Base-by-base conservation (phyloP, 352 stramenopile species). In the Aphanomyces astaci region DNA sequence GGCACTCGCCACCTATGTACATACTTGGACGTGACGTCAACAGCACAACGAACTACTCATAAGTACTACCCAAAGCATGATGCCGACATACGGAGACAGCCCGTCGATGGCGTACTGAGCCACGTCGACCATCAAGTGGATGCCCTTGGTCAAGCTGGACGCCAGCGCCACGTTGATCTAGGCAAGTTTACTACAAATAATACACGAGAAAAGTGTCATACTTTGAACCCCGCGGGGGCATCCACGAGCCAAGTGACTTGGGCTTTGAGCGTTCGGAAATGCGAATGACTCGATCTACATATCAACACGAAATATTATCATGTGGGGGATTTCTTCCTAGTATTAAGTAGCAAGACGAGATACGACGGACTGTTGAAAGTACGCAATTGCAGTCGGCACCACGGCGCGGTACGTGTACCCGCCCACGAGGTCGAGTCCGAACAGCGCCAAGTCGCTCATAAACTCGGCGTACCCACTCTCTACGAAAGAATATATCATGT, bases 131-230 rank as follows among this genome's bases (percentile, higher is more conserved):
- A 86, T 89, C 32, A 92, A 67, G 45, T 92, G 71, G 40, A 97
- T 91, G 2, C 79, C 80, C 43, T 89, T 90, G 57, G 87, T 88
- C 36, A 97, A 76, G 51, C 92, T 93, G 15, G 86, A 81, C 1
- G 93, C 94, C 7, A 97, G 72, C 0, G 89, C 79, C 4, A 88
- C 78, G 70, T 98, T 98, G 5, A 98, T 65, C 56, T 65, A 53
- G 5, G 19, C n/a, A 17, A 63, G 10, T 40, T 40, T 17, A 11
- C 7, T 43, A 43, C 71, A 75, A 81, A n/a, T 22, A 51, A 70
- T 19, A 70, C 24, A 27, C 17, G 24, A 22, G 1, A 28, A 15
- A 24, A 24, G 59, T 62, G 63, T 4, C 55, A 51, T 25, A 84
- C 77, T 66, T 92, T 92, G 65, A 92, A 92, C 3, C 84, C 84